These are phyloP conservation scores for Rehmannia glutinosa DNA, from an alignment of 257 asterid species.

Conservation along the genomic window DNA sequence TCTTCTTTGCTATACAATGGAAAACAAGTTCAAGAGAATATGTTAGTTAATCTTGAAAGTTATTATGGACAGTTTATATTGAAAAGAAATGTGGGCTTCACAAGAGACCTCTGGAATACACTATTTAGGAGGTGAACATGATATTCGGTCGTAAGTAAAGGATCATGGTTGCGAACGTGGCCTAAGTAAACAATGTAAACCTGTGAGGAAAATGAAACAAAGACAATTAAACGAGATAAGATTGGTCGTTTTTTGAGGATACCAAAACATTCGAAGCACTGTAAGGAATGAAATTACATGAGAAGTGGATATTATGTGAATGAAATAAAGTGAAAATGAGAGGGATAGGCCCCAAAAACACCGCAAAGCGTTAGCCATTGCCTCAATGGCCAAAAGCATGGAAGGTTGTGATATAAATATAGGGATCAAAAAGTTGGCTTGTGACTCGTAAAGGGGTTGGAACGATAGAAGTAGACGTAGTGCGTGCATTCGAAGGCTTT, in stretches of 20 bases:
- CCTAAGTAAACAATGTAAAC: slow-evolving; percentile 62
- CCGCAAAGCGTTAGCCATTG: slow-evolving; percentile 29
- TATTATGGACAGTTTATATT: too few relatives aligned
- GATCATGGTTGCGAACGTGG: slow-evolving; percentile 28
- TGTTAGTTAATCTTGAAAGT: too few relatives aligned
- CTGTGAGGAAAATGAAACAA: slow-evolving; percentile 23
- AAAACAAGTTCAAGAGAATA: too few relatives aligned
- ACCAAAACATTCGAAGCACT: slow-evolving; percentile 17
- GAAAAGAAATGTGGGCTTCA: neutral
- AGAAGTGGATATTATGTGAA: slow-evolving; percentile 33
- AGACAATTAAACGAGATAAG: neutral
- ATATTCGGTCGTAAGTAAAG: slow-evolving; percentile 29
- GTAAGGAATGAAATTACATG: slow-evolving; percentile 34
- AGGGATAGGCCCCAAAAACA: slow-evolving; percentile 39
- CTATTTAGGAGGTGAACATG: slow-evolving; percentile 45
- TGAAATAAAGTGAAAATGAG: slow-evolving; percentile 34
- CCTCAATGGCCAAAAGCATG: slow-evolving; percentile 23
- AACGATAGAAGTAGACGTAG: too few relatives aligned
- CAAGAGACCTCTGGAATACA: slow-evolving; percentile 39
- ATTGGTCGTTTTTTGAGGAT: neutral
- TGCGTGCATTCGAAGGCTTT: too few relatives aligned
- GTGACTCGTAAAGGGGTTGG: too few relatives aligned
- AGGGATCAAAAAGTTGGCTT: slow-evolving; percentile 16
- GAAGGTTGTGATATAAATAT: slow-evolving; percentile 23
- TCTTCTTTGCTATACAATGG: slow-evolving; percentile 40